A percentile compares a stretch with the other conserved stretches of the same genome.
These are phyloP conservation scores for Trichoderma virens DNA, from an alignment of 495 filamentous ascomycete genomes.

Conservation along the genomic window DNA sequence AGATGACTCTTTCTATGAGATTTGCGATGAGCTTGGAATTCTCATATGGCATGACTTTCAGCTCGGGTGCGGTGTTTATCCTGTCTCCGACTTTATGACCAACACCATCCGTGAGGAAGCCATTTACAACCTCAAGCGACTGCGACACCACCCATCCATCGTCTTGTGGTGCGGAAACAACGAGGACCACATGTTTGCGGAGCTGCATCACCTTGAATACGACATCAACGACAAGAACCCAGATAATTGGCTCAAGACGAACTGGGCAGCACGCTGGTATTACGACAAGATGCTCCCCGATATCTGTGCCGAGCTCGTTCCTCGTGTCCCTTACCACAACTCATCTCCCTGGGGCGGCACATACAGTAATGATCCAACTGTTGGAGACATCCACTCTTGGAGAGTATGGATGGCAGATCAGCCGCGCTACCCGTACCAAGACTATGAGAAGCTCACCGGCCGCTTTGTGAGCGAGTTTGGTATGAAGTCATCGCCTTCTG, in stretches of 20 bases:
- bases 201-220: slow-evolving; percentile 53
- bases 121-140: slow-evolving; percentile 56
- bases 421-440: slow-evolving; percentile 66
- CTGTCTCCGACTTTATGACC: slow-evolving; percentile 55
- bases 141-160: slow-evolving; percentile 71
- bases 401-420: slow-evolving; percentile 80
- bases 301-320: slow-evolving; percentile 48
- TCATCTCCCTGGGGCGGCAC: slow-evolving; percentile 70
- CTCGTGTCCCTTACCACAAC: slow-evolving; percentile 68
- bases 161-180: slow-evolving; percentile 79
- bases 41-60: slow-evolving; percentile 82
- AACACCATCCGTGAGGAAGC: slow-evolving; percentile 60
- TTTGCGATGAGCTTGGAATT: slow-evolving; percentile 66
- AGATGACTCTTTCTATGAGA: slow-evolving; percentile 63
- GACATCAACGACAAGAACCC: slow-evolving; percentile 62
- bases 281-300: slow-evolving; percentile 86
- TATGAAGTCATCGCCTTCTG: slow-evolving; percentile 69
- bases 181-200: slow-evolving; percentile 77
- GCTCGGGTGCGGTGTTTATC: slow-evolving; percentile 76
- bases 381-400: slow-evolving; percentile 81
- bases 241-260: slow-evolving; percentile 68
- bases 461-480: slow-evolving; percentile 79
- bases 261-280: slow-evolving; percentile 88
- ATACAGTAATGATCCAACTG: slow-evolving; percentile 53
- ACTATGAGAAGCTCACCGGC: slow-evolving; percentile 63